These are phyloP conservation scores for Fusarium cicatricum DNA, from an alignment of 2,329 filamentous ascomycete species.

Conservation along the genomic window DNA sequence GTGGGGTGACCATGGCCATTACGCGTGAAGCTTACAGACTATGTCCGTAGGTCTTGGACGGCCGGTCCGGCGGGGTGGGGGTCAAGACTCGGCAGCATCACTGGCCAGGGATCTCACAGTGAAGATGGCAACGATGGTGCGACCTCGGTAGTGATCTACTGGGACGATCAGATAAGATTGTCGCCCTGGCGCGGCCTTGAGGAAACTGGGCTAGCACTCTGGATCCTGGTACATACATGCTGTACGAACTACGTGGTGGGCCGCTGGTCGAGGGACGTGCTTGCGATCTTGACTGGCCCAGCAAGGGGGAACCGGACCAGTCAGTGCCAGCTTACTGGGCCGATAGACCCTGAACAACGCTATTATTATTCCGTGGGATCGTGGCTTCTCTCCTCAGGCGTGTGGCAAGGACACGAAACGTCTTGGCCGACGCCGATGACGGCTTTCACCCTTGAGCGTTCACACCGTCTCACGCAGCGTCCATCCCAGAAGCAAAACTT, in stretches of 20 bases:
- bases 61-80: conserved; percentile 27
- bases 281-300: conserved; percentile 10
- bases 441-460: conserved; percentile 21
- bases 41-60: conserved; percentile 2
- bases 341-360: conserved; percentile 25
- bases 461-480: conserved; percentile 19
- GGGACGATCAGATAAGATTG: conserved; percentile 41
- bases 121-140: conserved; percentile 26
- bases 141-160: conserved; percentile 53
- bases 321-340: conserved; percentile 9
- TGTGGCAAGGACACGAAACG: conserved; percentile 17
- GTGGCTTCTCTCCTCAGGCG: not conserved
- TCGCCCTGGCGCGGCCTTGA: conserved; percentile 2
- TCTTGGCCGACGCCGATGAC: conserved; percentile 33
- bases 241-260: not conserved
- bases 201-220: conserved; percentile 14
- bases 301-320: conserved; percentile 6
- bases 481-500: conserved; percentile 21
- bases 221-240: conserved; percentile 9
- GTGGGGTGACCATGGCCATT: conserved; percentile 19
- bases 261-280: conserved; percentile 7
- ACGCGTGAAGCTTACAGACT: conserved; percentile 6
- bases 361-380: conserved; percentile 19
- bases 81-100: conserved; percentile 9
- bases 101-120: conserved; percentile 22